Percentiles rank a stretch among this genome's conserved stretches.
These are phyloP conservation scores for Suaeda aralocaspica DNA, from an alignment of 148 eudicot species.

Conservation along the genomic window DNA sequence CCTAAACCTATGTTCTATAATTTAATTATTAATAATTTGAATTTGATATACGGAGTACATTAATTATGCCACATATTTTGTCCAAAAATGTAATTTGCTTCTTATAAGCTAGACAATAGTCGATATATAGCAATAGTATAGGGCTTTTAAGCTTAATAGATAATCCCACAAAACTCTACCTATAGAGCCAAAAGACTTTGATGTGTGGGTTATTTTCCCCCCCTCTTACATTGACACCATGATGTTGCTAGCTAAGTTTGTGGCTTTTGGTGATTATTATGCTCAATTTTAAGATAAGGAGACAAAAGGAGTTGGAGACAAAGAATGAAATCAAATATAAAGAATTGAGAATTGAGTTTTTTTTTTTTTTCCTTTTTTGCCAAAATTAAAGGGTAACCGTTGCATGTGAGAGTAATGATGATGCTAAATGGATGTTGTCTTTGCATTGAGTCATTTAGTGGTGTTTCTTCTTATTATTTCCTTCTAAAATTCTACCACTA, in stretches of 20 bases:
- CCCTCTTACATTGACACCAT: conserved; percentile 30
- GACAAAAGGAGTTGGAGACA: conserved; percentile 10
- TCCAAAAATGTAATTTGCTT: conserved; percentile 14
- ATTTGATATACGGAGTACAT: too few relatives aligned
- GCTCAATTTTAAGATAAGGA: conserved; percentile 23
- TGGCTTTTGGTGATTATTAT: conserved; percentile 26
- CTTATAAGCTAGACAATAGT: conserved; percentile 27
- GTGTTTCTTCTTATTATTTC: neutral
- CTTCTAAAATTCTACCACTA: conserved; percentile 1
- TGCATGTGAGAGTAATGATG: conserved; percentile 53
- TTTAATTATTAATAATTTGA: too few relatives aligned
- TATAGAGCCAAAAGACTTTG: conserved; percentile 16
- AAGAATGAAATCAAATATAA: conserved; percentile 1
- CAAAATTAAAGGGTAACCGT: conserved; percentile 24
- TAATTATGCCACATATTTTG: neutral
- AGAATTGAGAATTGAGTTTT: neutral
- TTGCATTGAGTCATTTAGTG: neutral
- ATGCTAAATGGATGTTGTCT: conserved; percentile 27
- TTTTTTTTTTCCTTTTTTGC: neutral
- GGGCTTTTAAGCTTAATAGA: conserved; percentile 18
- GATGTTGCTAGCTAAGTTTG: conserved; percentile 23
- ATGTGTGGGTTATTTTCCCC: neutral
- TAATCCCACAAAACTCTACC: conserved; percentile 20
- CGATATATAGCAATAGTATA: conserved; percentile 12
- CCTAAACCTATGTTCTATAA: too few relatives aligned